These are phyloP conservation scores for Alternaria hordeiaustralica DNA, from an alignment of 2,329 filamentous ascomycete species.

Conservation along the genomic window DNA sequence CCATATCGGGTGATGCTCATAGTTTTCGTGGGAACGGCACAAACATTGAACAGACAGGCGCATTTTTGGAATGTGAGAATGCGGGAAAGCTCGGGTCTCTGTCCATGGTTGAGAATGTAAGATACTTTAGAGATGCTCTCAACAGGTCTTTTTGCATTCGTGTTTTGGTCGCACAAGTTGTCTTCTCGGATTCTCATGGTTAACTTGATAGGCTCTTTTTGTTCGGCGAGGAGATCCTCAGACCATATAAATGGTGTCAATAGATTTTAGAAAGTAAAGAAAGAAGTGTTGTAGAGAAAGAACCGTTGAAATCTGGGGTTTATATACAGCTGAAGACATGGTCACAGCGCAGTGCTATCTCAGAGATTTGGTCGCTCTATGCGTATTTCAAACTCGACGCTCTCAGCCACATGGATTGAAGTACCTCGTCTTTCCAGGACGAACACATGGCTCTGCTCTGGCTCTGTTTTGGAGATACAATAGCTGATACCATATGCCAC, in stretches of 20 bases:
- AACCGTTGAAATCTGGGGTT: not conserved
- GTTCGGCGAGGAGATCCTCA: not conserved
- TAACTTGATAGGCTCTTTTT: fast-evolving
- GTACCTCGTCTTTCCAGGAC: not conserved
- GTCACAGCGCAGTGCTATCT: not conserved
- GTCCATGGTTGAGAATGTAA: too few species aligned
- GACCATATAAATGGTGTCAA: too few species aligned
- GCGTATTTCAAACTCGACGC: not conserved
- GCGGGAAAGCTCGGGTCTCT: too few species aligned
- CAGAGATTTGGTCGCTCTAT: not conserved
- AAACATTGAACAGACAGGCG: too few species aligned
- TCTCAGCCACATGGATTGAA: not conserved
- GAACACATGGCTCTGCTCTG: not conserved
- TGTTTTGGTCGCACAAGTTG: not conserved
- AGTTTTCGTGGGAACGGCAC: too few species aligned
- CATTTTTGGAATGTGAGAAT: too few species aligned
- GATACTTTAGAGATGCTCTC: too few species aligned
- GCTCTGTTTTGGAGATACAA: not conserved
- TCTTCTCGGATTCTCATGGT: not conserved
- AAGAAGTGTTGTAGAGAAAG: not conserved
- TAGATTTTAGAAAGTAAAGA: not conserved
- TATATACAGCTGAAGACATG: not conserved
- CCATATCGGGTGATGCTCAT: too few species aligned
- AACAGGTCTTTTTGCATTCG: too few species aligned
- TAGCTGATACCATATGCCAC: not conserved